phyloP scores from a whole-genome alignment of 163 green algal species.

The Chloromonas sp. region DNA sequence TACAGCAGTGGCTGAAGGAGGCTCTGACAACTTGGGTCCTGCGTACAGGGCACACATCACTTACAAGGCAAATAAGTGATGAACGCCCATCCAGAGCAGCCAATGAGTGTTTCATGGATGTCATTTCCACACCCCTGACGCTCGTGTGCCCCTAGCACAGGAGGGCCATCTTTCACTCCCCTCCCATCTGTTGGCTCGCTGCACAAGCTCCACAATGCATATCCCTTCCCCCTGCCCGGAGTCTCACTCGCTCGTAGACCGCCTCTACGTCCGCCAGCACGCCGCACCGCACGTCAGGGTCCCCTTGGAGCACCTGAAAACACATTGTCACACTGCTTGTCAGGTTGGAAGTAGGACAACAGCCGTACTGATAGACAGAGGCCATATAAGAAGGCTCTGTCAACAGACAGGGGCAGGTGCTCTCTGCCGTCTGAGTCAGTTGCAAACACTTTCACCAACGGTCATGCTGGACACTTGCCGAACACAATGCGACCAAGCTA shows the following conservation, averaged over 20 bases:
- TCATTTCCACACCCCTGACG: too few relatives aligned
- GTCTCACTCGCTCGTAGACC: constrained; percentile 62
- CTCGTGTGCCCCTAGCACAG: too few relatives aligned
- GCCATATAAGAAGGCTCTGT: not conserved
- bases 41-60: not conserved
- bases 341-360: too few relatives aligned
- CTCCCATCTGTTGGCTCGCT: too few relatives aligned
- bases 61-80: too few relatives aligned
- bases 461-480: too few relatives aligned
- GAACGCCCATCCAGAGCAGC: too few relatives aligned
- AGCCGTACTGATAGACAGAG: not conserved
- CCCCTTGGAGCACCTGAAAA: constrained; percentile 34
- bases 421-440: not conserved
- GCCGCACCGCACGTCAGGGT: constrained; percentile 53
- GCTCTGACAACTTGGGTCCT: constrained; percentile 77
- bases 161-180: too few relatives aligned
- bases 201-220: too few relatives aligned
- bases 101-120: too few relatives aligned
- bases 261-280: constrained; percentile 81
- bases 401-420: not conserved
- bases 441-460: too few relatives aligned
- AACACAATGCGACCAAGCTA: too few relatives aligned
- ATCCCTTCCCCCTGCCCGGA: not conserved
- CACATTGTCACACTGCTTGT: not conserved
- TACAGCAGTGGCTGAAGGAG: constrained; percentile 69